These are phyloP conservation scores for Pycnococcus provasolii DNA, from an alignment of 139 green algal genomes.

Conservation along the genomic window DNA sequence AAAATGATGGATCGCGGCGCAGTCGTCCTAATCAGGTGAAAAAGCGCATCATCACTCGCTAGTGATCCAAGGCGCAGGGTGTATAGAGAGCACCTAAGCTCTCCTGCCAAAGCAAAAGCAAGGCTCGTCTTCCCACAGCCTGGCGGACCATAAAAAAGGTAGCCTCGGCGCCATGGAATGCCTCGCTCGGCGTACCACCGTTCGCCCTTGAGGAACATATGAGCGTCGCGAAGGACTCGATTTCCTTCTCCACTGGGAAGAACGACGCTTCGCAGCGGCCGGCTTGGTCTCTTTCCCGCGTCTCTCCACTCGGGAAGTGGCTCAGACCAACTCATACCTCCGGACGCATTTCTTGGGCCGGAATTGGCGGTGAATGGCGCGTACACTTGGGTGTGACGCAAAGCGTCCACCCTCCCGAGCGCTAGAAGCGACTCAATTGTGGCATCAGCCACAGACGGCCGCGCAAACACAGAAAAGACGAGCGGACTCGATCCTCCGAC, in stretches of 20 bases:
- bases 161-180: conserved; percentile 41
- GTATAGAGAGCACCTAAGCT: background rate
- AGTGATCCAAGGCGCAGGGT: background rate
- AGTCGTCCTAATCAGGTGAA: background rate
- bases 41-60: background rate
- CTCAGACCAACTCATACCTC: too few species aligned
- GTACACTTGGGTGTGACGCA: too few species aligned
- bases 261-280: background rate
- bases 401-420: too few species aligned
- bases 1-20: background rate
- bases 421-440: too few species aligned
- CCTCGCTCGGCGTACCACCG: conserved; percentile 33
- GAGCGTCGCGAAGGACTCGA: conserved; percentile 28
- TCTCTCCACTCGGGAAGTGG: background rate
- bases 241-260: background rate
- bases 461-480: too few species aligned
- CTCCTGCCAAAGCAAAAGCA: background rate
- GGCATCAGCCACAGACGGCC: too few species aligned
- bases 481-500: too few species aligned
- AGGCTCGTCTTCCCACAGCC: conserved; percentile 18
- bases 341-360: too few species aligned
- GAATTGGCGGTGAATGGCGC: too few species aligned
- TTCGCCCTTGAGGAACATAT: conserved; percentile 26
- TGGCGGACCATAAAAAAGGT: conserved; percentile 39
- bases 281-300: background rate